A percentile compares a stretch with the other conserved stretches of the same genome.
These are phyloP conservation scores for Saussurea involucrata DNA, from an alignment of 129 eudicot genomes.

Conservation along the genomic window DNA sequence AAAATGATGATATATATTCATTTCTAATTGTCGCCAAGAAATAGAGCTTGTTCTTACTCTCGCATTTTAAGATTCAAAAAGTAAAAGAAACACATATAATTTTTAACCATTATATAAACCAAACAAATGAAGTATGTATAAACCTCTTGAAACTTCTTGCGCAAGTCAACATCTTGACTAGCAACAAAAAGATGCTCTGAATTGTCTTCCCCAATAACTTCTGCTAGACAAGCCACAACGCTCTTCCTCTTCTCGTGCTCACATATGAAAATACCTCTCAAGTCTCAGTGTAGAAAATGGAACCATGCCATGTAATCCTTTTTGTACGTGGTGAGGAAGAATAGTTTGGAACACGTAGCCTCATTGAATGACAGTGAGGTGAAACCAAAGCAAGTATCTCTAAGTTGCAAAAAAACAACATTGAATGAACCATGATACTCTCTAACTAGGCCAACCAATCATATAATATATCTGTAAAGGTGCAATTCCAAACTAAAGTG, in stretches of 20 bases:
- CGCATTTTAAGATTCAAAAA: too few species aligned
- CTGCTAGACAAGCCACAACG: constrained; percentile 70
- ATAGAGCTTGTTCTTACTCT: too few species aligned
- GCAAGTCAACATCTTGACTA: constrained; percentile 82
- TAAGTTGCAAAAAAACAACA: neutral
- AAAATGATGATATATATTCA: too few species aligned
- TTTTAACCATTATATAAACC: neutral
- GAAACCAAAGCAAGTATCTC: neutral
- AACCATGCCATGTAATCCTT: neutral
- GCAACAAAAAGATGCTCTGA: constrained; percentile 94
- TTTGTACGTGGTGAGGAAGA: neutral
- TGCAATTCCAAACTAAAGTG: neutral
- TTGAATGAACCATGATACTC: neutral
- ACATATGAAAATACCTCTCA: constrained; percentile 47
- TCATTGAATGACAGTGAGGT: neutral
- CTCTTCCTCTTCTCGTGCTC: constrained; percentile 82
- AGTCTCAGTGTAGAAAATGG: neutral
- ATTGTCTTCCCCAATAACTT: constrained; percentile 72
- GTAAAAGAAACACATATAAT: neutral
- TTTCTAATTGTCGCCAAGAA: too few species aligned
- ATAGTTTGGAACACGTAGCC: neutral
- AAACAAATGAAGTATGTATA: neutral
- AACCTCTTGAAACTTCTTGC: constrained; percentile 84
- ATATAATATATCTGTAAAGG: neutral
- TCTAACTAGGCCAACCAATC: neutral